Conservation (phyloP, 345 rosid species). For the Lepidium didymum region DNA sequence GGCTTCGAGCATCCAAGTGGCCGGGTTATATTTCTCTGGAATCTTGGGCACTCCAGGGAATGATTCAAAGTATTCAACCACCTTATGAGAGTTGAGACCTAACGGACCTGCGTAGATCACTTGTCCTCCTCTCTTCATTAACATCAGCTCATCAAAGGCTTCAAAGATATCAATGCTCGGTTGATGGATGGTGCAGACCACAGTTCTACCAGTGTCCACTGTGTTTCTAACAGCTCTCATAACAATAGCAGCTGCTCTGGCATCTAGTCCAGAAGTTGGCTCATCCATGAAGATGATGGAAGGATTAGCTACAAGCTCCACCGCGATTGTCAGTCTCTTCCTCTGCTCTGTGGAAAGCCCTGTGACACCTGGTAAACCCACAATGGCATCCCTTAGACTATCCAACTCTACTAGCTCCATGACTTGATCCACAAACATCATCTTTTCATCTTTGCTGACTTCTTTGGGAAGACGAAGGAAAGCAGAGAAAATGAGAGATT, state of each 20-base stretch:
- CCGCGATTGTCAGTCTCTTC: constrained; percentile 44
- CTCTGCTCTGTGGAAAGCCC: constrained; percentile 82
- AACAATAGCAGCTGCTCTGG: constrained; percentile 80
- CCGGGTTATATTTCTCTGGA: constrained; percentile 65
- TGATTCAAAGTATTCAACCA: constrained; percentile 63
- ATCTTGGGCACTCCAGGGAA: constrained; percentile 63
- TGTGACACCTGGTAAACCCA: constrained; percentile 61
- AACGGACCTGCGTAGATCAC: constrained; percentile 64
- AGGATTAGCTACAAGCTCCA: constrained; percentile 14
- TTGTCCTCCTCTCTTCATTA: constrained; percentile 92
- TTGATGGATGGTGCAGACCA: constrained; percentile 11
- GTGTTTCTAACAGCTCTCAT: constrained; percentile 45
- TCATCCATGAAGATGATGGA: constrained; percentile 33
- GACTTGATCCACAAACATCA: constrained; percentile 63
- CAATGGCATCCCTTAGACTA: constrained; percentile 46
- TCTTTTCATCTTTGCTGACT: constrained; percentile 57
- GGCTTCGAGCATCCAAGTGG: constrained; percentile 88
- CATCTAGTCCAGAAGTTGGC: constrained; percentile 82
- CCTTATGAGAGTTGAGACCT: constrained; percentile 52
- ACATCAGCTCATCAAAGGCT: constrained; percentile 70
- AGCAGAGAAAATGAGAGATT: constrained; percentile 77
- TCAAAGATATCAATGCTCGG: constrained; percentile 59
- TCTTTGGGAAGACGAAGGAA: constrained; percentile 72
- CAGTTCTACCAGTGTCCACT: constrained; percentile 13
- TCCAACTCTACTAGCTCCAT: constrained; percentile 54